phyloP scores from a whole-genome alignment of 176 grass and related monocot species.

The Eleusine indica region DNA sequence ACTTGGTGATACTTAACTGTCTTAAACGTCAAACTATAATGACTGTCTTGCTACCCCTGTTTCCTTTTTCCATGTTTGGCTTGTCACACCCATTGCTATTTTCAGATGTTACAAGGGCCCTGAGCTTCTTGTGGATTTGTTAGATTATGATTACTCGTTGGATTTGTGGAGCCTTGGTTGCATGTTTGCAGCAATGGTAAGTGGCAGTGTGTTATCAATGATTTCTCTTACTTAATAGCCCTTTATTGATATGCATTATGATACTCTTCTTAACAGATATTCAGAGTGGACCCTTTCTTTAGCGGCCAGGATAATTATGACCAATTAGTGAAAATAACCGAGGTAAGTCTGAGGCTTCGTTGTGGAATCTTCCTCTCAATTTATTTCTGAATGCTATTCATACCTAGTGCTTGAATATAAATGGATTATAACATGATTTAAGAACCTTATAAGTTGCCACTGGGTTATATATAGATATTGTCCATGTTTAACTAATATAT shows the following conservation, averaged over 20 bases:
- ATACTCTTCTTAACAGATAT: constrained; percentile 64
- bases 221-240: constrained; percentile 16
- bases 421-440: not conserved
- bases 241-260: constrained; percentile 25
- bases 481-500: not conserved
- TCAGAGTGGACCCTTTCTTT: constrained; percentile 85
- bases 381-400: constrained; percentile 5
- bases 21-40: too few relatives aligned
- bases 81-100: constrained; percentile 22
- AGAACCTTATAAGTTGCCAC: not conserved
- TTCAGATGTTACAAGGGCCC: constrained; percentile 82
- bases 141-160: constrained; percentile 97
- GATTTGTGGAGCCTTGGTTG: constrained; percentile 99
- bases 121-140: constrained; percentile 94
- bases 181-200: constrained; percentile 97
- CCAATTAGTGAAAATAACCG: constrained; percentile 91
- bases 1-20: not conserved
- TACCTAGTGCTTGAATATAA: not conserved
- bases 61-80: not conserved
- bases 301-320: constrained; percentile 92
- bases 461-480: not conserved
- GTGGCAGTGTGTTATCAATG: constrained; percentile 23
- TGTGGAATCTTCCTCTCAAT: not conserved
- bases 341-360: constrained; percentile 55
- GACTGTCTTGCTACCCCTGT: not conserved